A percentile compares a stretch with the other conserved stretches of the same genome.
Evolutionary conservation across 495 filamentous ascomycete species (phyloP).

Genomic region (Aspergillus diversus): DNA sequence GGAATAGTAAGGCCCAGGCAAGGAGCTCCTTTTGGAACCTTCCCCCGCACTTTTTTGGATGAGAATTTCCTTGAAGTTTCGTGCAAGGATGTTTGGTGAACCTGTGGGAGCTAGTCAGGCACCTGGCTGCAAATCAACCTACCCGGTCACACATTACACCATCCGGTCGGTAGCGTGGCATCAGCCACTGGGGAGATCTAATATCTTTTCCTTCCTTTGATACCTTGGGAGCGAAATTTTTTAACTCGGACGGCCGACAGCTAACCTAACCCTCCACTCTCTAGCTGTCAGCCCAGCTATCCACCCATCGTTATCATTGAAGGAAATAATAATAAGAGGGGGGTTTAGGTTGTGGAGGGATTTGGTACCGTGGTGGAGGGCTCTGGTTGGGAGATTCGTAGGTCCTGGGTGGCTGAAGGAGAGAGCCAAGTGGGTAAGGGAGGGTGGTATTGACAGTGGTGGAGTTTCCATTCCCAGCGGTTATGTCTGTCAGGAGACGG

Average conservation of each 20-base stretch:
- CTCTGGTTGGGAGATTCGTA: background rate
- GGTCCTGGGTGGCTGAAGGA: slow-evolving; percentile 1
- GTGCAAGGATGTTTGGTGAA: slow-evolving; percentile 20
- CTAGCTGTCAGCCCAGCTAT: too few species aligned
- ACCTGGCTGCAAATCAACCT: slow-evolving; percentile 22
- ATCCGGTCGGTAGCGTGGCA: slow-evolving; percentile 20
- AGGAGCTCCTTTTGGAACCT: background rate
- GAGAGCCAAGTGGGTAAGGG: slow-evolving; percentile 14
- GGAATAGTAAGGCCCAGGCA: too few species aligned
- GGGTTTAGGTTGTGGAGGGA: background rate
- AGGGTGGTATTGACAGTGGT: slow-evolving; percentile 8
- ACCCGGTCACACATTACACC: slow-evolving; percentile 12
- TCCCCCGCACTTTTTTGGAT: background rate
- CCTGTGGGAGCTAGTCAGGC: slow-evolving; percentile 25
- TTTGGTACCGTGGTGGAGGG: background rate
- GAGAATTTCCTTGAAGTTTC: background rate
- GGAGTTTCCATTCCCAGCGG: slow-evolving; percentile 3
- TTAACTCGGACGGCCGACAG: too few species aligned
- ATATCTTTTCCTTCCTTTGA: background rate
- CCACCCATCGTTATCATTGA: background rate
- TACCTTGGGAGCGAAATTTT: too few species aligned
- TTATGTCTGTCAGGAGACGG: slow-evolving; percentile 1
- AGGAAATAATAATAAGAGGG: background rate
- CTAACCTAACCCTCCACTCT: too few species aligned
- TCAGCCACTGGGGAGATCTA: slow-evolving; percentile 22